A percentile compares a stretch with the other conserved stretches of the same genome.
Evolutionary conservation across 441 rosid genomes (phyloP).

Genomic region (Rhodomyrtus psidioides): DNA sequence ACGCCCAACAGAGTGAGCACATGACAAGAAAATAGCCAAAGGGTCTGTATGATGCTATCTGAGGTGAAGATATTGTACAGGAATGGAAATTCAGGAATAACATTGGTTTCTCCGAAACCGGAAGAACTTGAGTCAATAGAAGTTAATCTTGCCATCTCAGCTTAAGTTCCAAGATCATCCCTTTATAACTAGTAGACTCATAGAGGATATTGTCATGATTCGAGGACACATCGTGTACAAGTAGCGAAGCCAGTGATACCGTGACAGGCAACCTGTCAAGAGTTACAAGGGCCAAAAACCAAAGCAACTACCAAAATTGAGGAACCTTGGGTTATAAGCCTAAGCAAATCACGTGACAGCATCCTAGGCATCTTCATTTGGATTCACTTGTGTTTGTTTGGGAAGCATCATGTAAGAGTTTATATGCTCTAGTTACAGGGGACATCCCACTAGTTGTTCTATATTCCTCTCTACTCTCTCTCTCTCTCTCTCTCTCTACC

Average conservation of each 20-base stretch:
- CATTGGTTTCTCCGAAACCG: neutral
- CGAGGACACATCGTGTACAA: neutral
- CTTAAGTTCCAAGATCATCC: neutral
- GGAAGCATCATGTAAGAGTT: neutral
- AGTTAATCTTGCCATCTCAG: neutral
- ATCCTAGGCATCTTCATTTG: neutral
- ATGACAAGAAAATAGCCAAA: neutral
- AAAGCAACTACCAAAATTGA: neutral
- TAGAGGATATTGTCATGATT: neutral
- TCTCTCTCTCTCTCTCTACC: neutral
- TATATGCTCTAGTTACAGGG: neutral
- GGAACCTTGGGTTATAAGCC: neutral
- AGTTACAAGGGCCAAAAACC: neutral
- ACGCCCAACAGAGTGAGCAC: neutral
- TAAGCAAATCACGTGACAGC: neutral
- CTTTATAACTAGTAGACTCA: neutral
- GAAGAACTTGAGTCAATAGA: neutral
- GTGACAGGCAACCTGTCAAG: neutral
- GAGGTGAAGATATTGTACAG: neutral
- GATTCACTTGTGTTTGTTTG: neutral
- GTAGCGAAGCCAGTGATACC: neutral
- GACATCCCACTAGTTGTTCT: neutral
- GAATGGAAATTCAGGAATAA: neutral
- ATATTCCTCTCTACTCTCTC: neutral
- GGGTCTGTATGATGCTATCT: neutral